These are phyloP conservation scores for Metschnikowia amazonensis DNA, from an alignment of 805 yeast species.

Conservation along the genomic window DNA sequence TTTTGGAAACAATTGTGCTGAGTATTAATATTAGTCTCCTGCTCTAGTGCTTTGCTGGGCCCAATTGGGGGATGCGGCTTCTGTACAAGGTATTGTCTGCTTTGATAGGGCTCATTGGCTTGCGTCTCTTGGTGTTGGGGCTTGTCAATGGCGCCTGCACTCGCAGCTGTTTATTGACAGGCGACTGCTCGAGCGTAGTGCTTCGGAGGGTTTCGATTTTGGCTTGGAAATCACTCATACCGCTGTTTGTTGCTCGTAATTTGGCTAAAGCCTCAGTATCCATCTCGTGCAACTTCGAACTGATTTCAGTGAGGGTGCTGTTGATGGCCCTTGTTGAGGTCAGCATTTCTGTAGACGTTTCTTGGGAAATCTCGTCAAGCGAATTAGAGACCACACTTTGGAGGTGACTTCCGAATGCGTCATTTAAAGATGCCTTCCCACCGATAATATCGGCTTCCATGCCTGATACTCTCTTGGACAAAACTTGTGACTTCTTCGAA, in stretches of 20 bases:
- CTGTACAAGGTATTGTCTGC: conserved; percentile 4
- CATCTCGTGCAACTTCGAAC: neutral
- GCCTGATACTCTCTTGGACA: neutral
- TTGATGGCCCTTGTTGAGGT: neutral
- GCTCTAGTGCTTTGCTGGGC: neutral
- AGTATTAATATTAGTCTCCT: neutral
- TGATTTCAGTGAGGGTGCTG: neutral
- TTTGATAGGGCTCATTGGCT: conserved; percentile 9
- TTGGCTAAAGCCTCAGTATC: neutral
- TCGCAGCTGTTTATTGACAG: neutral
- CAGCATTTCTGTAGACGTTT: neutral
- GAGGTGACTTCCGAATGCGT: neutral
- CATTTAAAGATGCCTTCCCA: neutral
- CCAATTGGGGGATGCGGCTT: conserved; percentile 15
- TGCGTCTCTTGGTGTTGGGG: conserved; percentile 9
- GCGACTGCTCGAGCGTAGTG: neutral
- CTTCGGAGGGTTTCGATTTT: neutral
- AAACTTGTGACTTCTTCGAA: neutral
- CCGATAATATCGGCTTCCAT: neutral
- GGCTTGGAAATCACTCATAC: neutral
- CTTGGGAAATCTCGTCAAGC: neutral
- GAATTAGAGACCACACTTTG: neutral
- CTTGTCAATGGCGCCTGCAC: conserved; percentile 2
- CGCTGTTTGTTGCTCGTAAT: neutral
- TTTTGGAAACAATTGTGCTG: neutral